Evolutionary conservation across 768 basidiomycete genomes (phyloP).

Genomic region (Tephrocybe sp.): DNA sequence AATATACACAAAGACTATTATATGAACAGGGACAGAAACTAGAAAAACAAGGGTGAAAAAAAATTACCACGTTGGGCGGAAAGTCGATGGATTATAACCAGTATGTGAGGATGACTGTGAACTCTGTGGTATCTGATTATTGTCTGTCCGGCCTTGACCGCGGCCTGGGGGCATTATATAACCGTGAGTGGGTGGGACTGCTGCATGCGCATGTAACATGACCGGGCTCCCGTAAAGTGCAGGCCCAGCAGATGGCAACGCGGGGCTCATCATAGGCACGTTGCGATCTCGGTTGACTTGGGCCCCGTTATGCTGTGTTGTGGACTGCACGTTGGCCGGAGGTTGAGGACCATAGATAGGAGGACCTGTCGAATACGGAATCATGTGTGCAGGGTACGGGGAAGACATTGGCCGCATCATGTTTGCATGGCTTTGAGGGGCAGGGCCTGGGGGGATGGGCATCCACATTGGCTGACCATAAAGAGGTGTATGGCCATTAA

Average conservation of each 20-base stretch:
- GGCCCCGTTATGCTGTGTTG: slow-evolving; percentile 37
- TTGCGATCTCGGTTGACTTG: slow-evolving; percentile 46
- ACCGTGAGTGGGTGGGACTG: slow-evolving; percentile 39
- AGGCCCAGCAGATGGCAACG: slow-evolving; percentile 56
- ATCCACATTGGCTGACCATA: slow-evolving; percentile 72
- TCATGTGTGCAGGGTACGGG: slow-evolving; percentile 64
- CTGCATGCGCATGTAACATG: slow-evolving; percentile 60
- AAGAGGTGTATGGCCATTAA: slow-evolving; percentile 61
- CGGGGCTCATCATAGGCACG: slow-evolving; percentile 71
- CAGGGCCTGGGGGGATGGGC: slow-evolving; percentile 44
- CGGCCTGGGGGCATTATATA: slow-evolving; percentile 52
- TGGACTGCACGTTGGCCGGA: slow-evolving; percentile 40
- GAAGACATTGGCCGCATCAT: slow-evolving; percentile 60
- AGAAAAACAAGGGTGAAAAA: slow-evolving; percentile 26
- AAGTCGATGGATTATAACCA: slow-evolving; percentile 43
- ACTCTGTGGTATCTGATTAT: slow-evolving; percentile 43
- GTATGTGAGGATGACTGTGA: slow-evolving; percentile 30
- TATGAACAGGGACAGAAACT: slow-evolving; percentile 27
- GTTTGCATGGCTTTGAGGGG: slow-evolving; percentile 45
- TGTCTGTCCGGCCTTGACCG: slow-evolving; percentile 48
- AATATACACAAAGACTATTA: slow-evolving; percentile 31
- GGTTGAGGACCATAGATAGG: slow-evolving; percentile 51
- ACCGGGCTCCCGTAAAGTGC: slow-evolving; percentile 74
- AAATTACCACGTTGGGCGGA: slow-evolving; percentile 52
- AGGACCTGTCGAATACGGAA: slow-evolving; percentile 60